Conservation (phyloP, 73 alveolate genomes). For the Stentor coeruleus region DNA sequence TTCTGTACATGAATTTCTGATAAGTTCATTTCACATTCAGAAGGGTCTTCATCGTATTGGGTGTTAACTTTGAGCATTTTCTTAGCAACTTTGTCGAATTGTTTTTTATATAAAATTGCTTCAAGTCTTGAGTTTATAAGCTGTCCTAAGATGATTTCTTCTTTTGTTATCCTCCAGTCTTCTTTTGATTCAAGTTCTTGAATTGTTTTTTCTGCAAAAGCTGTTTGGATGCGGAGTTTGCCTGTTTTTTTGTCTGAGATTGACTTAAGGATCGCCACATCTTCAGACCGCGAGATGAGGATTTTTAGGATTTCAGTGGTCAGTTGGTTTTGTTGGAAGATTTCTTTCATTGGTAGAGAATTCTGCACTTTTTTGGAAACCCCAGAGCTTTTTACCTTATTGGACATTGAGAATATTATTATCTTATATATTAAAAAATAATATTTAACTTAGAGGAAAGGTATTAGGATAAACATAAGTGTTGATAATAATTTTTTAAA, state of each 20-base stretch:
- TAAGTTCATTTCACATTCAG: neutral
- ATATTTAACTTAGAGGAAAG: too few relatives aligned
- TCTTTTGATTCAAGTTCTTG: constrained; percentile 14
- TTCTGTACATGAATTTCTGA: constrained; percentile 3
- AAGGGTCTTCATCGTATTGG: neutral
- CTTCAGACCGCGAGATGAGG: neutral
- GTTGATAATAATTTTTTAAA: too few relatives aligned
- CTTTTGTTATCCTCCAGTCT: neutral
- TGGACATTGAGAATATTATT: too few relatives aligned
- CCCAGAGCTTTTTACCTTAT: neutral
- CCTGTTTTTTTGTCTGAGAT: constrained; percentile 19
- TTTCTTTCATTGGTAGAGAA: neutral
- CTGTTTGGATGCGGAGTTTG: neutral
- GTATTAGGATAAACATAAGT: too few relatives aligned
- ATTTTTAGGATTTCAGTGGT: neutral
- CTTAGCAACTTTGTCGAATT: neutral
- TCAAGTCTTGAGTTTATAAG: neutral
- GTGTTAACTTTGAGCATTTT: constrained; percentile 4
- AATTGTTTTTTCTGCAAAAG: neutral
- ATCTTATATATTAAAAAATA: too few relatives aligned
- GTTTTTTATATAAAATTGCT: neutral
- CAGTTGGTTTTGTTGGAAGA: neutral
- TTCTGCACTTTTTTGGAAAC: neutral
- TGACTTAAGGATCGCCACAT: neutral
- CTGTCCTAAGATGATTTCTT: neutral